Percentiles rank a stretch among this genome's conserved stretches.
Conservation (phyloP, 805 yeast genomes). For the Metschnikowia kunwiensis region DNA sequence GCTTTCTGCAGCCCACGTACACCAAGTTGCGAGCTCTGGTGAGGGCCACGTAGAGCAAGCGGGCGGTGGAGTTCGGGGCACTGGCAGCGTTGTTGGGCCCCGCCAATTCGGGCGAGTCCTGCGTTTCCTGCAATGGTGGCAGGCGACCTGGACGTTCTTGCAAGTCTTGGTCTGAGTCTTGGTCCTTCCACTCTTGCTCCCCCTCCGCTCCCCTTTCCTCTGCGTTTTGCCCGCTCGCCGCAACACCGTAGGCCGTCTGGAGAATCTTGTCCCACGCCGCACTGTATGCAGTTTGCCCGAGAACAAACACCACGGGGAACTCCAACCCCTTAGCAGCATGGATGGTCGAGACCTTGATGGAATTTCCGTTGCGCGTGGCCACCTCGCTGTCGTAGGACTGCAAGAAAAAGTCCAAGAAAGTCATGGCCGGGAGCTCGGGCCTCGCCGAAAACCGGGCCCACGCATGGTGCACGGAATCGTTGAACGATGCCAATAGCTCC, state of each 20-base stretch:
- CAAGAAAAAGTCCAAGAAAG: conserved; percentile 40
- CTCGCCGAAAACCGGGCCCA: conserved; percentile 7
- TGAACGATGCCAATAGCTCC: conserved; percentile 14
- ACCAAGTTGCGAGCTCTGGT: conserved; percentile 57
- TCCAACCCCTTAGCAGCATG: conserved; percentile 76
- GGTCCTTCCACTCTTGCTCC: too few relatives aligned
- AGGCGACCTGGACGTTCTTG: too few relatives aligned
- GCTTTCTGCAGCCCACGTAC: conserved; percentile 28
- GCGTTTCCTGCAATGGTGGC: not conserved
- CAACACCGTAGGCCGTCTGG: conserved; percentile 2
- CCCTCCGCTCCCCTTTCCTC: too few relatives aligned
- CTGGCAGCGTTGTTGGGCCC: too few relatives aligned
- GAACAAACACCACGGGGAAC: conserved; percentile 63
- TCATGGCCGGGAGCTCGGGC: conserved; percentile 7
- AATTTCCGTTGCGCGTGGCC: conserved; percentile 24
- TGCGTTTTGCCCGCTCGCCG: too few relatives aligned
- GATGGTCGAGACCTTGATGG: conserved; percentile 60
- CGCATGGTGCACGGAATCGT: conserved; percentile 17
- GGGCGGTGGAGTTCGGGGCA: conserved; percentile 4
- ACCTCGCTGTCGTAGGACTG: conserved; percentile 38
- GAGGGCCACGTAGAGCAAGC: conserved; percentile 60
- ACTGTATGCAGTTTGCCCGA: conserved; percentile 12
- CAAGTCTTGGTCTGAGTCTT: too few relatives aligned
- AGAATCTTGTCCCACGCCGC: conserved; percentile 14
- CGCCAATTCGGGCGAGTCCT: not conserved